Conservation (phyloP, 257 asterid species). For the Leptodermis oblonga region DNA sequence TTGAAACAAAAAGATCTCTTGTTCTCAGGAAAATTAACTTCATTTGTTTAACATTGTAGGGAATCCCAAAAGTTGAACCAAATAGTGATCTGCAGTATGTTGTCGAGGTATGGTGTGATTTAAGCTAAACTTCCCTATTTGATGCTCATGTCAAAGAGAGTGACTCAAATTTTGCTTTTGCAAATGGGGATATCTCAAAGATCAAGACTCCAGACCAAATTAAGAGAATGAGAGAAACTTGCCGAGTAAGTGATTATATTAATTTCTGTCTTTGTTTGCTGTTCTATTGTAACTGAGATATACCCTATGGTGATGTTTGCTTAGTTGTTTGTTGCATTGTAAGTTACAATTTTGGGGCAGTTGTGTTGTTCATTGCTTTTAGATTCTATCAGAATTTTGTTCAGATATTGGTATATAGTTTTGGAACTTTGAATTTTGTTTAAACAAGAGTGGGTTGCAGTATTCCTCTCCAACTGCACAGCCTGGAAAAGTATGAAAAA, state of each 20-base stretch:
- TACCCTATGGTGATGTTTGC: not conserved
- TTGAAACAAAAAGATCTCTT: not conserved
- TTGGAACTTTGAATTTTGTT: not conserved
- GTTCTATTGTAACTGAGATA: not conserved
- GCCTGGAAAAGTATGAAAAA: not conserved
- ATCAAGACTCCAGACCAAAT: conserved; percentile 86
- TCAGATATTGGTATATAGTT: not conserved
- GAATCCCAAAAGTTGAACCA: conserved; percentile 89
- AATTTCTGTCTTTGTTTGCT: not conserved
- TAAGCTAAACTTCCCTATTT: conserved; percentile 5
- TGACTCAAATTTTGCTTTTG: conserved; percentile 26
- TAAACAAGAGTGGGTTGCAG: not conserved
- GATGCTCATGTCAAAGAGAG: conserved; percentile 2
- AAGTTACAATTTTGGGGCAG: not conserved
- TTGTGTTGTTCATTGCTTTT: not conserved
- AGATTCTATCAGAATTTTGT: not conserved
- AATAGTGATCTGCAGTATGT: conserved; percentile 81
- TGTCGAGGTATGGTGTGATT: conserved; percentile 69
- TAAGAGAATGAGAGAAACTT: conserved; percentile 83
- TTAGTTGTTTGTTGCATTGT: not conserved
- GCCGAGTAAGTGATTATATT: conserved; percentile 54
- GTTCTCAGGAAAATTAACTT: not conserved
- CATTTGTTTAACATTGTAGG: conserved; percentile 39
- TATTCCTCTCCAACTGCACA: not conserved
- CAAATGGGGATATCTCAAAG: conserved; percentile 40